Percentiles rank a stretch among this genome's conserved stretches.
Evolutionary conservation across 2,329 filamentous ascomycete genomes (phyloP).

Genomic region (Nemania sp.): DNA sequence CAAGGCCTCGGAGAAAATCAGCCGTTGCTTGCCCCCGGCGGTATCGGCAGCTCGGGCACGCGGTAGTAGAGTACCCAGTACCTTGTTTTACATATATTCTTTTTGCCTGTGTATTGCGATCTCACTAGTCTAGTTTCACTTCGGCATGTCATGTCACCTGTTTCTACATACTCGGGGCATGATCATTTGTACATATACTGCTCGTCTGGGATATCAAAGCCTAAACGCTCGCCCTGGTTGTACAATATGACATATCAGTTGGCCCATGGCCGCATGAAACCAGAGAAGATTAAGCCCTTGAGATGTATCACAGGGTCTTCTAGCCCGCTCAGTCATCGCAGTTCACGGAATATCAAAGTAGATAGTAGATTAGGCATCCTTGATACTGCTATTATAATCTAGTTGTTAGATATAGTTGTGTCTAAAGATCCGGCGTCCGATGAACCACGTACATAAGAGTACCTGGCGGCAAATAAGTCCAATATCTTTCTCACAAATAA

Average conservation of each 20-base stretch:
- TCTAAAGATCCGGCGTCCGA: too few species aligned
- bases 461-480: too few species aligned
- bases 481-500: too few species aligned
- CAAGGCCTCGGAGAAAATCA: slow-evolving; percentile 43
- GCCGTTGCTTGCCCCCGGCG: slow-evolving; percentile 42
- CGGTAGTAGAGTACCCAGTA: slow-evolving; percentile 30
- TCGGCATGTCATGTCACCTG: background rate
- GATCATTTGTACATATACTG: slow-evolving; percentile 1
- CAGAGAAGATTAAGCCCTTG: background rate
- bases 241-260: background rate
- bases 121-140: background rate
- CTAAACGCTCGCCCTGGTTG: background rate
- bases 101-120: slow-evolving; percentile 8
- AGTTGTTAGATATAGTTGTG: too few species aligned
- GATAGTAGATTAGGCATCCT: too few species aligned
- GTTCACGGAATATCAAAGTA: too few species aligned
- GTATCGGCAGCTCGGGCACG: slow-evolving; percentile 41
- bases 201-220: background rate
- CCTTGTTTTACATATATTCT: background rate
- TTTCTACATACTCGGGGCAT: background rate
- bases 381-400: too few species aligned
- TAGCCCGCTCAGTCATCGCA: too few species aligned
- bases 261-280: background rate
- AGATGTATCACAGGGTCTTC: background rate
- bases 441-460: too few species aligned